Evolutionary conservation across 2,329 filamentous ascomycete genomes (phyloP).

Genomic region (Teratosphaeria viscida): DNA sequence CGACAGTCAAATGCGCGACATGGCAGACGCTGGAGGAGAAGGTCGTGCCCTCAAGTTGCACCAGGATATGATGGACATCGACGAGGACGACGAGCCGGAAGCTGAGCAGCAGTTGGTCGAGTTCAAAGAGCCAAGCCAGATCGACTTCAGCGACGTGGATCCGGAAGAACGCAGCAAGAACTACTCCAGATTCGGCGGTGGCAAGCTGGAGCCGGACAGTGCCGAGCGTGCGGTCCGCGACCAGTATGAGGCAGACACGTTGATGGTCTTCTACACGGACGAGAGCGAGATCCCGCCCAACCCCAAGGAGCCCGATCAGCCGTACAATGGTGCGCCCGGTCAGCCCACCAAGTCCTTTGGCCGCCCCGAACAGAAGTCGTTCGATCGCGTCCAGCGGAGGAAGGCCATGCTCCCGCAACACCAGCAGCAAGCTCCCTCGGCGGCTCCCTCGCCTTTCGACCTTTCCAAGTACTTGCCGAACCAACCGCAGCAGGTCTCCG

Average conservation of each 20-base stretch:
- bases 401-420: slow-evolving; percentile 7
- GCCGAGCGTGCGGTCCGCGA: slow-evolving; percentile 35
- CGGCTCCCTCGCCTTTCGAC: slow-evolving; percentile 1
- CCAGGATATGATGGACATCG: slow-evolving; percentile 55
- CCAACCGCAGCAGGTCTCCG: slow-evolving; percentile 10
- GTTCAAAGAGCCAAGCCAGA: slow-evolving; percentile 8
- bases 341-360: slow-evolving; percentile 29
- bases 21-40: slow-evolving; percentile 59
- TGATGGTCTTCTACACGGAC: slow-evolving; percentile 38
- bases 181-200: slow-evolving; percentile 37
- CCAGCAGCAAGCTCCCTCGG: slow-evolving; percentile 4
- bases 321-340: slow-evolving; percentile 20
- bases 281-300: slow-evolving; percentile 36
- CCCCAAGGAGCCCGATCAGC: slow-evolving; percentile 35
- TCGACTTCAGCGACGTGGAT: slow-evolving; percentile 36
- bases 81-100: slow-evolving; percentile 48
- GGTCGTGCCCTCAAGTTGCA: slow-evolving; percentile 44
- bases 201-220: slow-evolving; percentile 28
- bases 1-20: slow-evolving; percentile 59
- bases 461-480: slow-evolving; percentile 9
- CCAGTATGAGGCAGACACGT: slow-evolving; percentile 34
- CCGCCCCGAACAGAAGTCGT: slow-evolving; percentile 20
- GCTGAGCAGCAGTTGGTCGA: slow-evolving; percentile 24
- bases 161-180: slow-evolving; percentile 33
- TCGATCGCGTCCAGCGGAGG: slow-evolving; percentile 12